Percentiles rank a stretch among this genome's conserved stretches.
These are phyloP conservation scores for Clarireedia hainanense DNA, from an alignment of 2,329 filamentous ascomycete genomes.

Conservation along the genomic window DNA sequence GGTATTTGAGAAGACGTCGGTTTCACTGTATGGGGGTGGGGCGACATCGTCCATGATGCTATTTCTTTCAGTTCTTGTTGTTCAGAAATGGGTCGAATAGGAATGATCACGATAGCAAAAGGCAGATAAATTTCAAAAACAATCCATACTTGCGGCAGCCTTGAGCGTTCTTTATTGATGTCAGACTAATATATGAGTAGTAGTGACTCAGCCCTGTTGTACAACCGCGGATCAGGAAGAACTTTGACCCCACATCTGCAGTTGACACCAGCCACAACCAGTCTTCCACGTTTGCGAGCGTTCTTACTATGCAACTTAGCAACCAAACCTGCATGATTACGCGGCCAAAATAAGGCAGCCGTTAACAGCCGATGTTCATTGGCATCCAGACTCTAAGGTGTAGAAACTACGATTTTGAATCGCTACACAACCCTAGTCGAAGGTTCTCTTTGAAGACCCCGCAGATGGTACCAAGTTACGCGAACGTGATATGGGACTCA, in stretches of 20 bases:
- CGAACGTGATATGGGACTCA: not conserved
- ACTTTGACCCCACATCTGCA: not conserved
- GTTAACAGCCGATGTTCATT: not conserved
- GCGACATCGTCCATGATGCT: constrained; percentile 18
- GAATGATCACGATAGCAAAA: not conserved
- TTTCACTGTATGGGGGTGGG: constrained; percentile 51
- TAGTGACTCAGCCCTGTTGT: not conserved
- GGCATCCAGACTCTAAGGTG: not conserved
- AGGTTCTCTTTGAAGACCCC: no score
- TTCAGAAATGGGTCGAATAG: not conserved
- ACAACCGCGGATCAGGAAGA: not conserved
- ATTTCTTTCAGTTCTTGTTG: not conserved
- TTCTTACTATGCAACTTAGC: not conserved
- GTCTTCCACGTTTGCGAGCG: not conserved
- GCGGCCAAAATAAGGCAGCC: constrained; percentile 3
- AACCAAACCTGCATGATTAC: constrained; percentile 1
- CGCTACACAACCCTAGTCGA: no score
- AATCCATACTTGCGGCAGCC: not conserved
- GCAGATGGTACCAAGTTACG: not conserved
- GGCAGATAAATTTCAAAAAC: not conserved
- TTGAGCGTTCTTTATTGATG: not conserved
- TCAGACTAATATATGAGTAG: not conserved
- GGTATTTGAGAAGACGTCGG: constrained; percentile 44
- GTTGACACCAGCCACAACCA: not conserved
- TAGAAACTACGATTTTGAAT: no score